Evolutionary conservation across 129 eudicot genomes (phyloP), one percentile per base, ranked within the genome.

Genomic region (Lactuca saligna): DNA sequence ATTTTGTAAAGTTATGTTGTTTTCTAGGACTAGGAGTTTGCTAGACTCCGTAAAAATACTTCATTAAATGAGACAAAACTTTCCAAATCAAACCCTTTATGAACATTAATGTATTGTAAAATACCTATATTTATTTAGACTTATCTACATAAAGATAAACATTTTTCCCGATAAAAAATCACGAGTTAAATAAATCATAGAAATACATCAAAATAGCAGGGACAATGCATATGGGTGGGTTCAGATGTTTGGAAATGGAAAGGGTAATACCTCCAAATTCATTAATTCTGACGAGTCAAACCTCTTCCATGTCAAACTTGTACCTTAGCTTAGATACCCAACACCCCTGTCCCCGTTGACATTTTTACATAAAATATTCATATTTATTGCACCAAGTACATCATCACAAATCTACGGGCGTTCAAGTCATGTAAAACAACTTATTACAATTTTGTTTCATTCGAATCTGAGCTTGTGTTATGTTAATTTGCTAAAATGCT

Each of bases 281-380:
- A 76, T 68, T 69, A 69, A 61, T 61, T 39, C 80, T 76, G 80
- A 76, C 80, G 61, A 61, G 80, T 76, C 80, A 66, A 76, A 42
- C 53, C 59, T 69, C 80, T 68, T 61, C 70, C 70, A 76, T 39
- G 75, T 76, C 80, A 76, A 74, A 53, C 75, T 61, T 76, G 80
- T 76, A 69, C 80, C 80, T 76, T 69, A 10, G 14, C 59, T n/a
- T 68, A 68, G 46, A 75, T 33, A 61, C 49, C 61, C 54, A 50
- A 67, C 80, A 57, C 62, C 69, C 15, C n/a, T 4, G 12, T 25
- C n/a, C 51, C 77, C 80, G 75, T 76, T 76, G 75, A 76, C 70
- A 39, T 69, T 76, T 69, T 8, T 37, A 33, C 5, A 54, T 61
- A 51, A 35, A 15, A 12, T 75, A 50, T 20, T 31, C 31, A 57